Conservation (phyloP, 805 yeast species). For the Torulaspora delbrueckii region DNA sequence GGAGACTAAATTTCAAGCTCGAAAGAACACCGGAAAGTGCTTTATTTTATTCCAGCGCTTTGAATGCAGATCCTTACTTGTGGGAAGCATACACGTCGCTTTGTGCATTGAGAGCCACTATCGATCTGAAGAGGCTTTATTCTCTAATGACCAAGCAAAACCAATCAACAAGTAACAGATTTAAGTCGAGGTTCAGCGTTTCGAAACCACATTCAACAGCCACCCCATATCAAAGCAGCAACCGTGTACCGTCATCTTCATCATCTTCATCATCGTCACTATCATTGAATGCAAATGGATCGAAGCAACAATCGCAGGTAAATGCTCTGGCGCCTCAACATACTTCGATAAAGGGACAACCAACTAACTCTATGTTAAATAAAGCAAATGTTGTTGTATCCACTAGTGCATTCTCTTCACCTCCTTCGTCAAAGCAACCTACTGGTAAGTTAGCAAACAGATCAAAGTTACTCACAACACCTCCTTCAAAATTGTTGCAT, state of each 20-base stretch:
- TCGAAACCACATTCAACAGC: constrained; percentile 9
- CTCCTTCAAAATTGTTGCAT: constrained; percentile 26
- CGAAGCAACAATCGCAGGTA: constrained; percentile 8
- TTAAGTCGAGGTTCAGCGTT: constrained; percentile 11
- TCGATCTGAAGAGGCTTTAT: constrained; percentile 38
- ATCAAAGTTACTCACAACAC: constrained; percentile 23
- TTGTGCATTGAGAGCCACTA: constrained; percentile 63
- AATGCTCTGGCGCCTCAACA: constrained; percentile 10
- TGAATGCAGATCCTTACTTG: constrained; percentile 69
- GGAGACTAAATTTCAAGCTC: constrained; percentile 54
- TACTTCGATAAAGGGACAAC: constrained; percentile 11
- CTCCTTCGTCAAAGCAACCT: constrained; percentile 16
- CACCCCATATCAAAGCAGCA: constrained; percentile 15
- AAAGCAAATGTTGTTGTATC: constrained; percentile 17
- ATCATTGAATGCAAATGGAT: not conserved
- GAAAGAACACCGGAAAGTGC: constrained; percentile 65
- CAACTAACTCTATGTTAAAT: constrained; percentile 16
- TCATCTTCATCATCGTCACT: constrained; percentile 8
- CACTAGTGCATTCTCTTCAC: constrained; percentile 14
- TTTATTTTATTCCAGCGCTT: constrained; percentile 60
- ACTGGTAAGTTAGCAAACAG: constrained; percentile 11
- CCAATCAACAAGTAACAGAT: constrained; percentile 9
- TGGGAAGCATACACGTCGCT: constrained; percentile 84
- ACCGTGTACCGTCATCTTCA: constrained; percentile 9
- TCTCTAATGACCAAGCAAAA: constrained; percentile 10